These are phyloP conservation scores for Croton setiger DNA, from an alignment of 441 rosid species.

Conservation along the genomic window DNA sequence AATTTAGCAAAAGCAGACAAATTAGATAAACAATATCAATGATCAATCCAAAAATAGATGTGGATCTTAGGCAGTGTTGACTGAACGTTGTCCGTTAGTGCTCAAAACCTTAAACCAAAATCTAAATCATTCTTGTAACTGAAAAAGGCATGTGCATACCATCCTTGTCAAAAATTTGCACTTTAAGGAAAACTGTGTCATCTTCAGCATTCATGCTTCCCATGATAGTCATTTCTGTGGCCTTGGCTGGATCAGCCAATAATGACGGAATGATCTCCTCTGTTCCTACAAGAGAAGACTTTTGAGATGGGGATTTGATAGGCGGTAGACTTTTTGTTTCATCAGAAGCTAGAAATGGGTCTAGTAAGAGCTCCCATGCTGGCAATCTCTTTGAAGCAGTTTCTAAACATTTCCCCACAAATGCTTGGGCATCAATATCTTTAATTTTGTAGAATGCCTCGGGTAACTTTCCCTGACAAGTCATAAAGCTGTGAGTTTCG, in stretches of 20 bases:
- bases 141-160: conserved; percentile 35
- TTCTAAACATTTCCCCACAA: conserved; percentile 76
- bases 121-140: neutral
- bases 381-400: conserved; percentile 65
- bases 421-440: conserved; percentile 55
- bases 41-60: neutral
- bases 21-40: neutral
- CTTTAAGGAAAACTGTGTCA: conserved; percentile 75
- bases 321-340: conserved; percentile 31
- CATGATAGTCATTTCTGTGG: conserved; percentile 70
- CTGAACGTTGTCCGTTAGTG: neutral
- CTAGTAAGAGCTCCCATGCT: conserved; percentile 62
- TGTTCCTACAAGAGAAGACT: conserved; percentile 26
- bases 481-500: neutral
- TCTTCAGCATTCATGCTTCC: conserved; percentile 77
- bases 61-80: neutral
- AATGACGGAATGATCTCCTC: conserved; percentile 31
- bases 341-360: conserved; percentile 59
- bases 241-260: conserved; percentile 41
- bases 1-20: conserved; percentile 15
- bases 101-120: neutral
- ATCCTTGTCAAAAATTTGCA: conserved; percentile 65
- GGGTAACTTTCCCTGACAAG: conserved; percentile 75
- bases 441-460: conserved; percentile 64
- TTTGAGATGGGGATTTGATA: conserved; percentile 32